Conservation (phyloP, 2,329 filamentous ascomycete genomes). For the Akanthomyces uredinophilus region DNA sequence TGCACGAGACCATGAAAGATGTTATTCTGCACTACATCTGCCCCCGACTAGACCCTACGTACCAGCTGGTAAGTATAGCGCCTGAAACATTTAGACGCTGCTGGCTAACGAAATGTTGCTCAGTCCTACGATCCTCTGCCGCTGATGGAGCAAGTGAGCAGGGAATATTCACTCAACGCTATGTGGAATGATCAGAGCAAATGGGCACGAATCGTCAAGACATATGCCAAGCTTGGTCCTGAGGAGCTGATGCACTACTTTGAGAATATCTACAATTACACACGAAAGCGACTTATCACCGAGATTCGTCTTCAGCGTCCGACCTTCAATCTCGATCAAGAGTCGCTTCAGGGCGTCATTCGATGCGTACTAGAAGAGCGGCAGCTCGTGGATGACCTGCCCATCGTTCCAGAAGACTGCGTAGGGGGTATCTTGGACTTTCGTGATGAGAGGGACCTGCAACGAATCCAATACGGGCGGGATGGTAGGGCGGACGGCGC, state of each 20-base stretch:
- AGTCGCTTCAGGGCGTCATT: conserved; percentile 38
- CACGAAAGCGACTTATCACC: conserved; percentile 39
- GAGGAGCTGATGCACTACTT: conserved; percentile 46
- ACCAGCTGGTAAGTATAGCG: conserved; percentile 28
- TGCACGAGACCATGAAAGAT: conserved; percentile 40
- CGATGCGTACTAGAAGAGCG: conserved; percentile 35
- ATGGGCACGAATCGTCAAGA: conserved; percentile 37
- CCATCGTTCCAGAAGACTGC: conserved; percentile 29
- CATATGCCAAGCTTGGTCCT: conserved; percentile 46
- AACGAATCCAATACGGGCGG: conserved; percentile 24
- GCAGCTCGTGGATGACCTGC: conserved; percentile 27
- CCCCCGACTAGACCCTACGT: conserved; percentile 37
- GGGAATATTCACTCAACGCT: conserved; percentile 28
- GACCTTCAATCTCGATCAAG: conserved; percentile 40
- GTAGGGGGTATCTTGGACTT: conserved; percentile 39
- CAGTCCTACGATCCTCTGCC: conserved; percentile 19
- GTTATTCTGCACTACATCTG: conserved; percentile 42
- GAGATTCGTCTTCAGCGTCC: conserved; percentile 37
- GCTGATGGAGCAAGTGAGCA: conserved; percentile 22
- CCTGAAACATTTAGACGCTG: not conserved
- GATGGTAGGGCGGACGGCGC: conserved; percentile 36
- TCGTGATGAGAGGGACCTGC: conserved; percentile 32
- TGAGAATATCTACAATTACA: conserved; percentile 41
- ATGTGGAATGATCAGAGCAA: conserved; percentile 33
- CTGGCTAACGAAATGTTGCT: not conserved